Percentiles rank a stretch among this genome's conserved stretches.
Evolutionary conservation across 306 rosid species (phyloP).

Genomic region (Elaeagnus macrophylla): DNA sequence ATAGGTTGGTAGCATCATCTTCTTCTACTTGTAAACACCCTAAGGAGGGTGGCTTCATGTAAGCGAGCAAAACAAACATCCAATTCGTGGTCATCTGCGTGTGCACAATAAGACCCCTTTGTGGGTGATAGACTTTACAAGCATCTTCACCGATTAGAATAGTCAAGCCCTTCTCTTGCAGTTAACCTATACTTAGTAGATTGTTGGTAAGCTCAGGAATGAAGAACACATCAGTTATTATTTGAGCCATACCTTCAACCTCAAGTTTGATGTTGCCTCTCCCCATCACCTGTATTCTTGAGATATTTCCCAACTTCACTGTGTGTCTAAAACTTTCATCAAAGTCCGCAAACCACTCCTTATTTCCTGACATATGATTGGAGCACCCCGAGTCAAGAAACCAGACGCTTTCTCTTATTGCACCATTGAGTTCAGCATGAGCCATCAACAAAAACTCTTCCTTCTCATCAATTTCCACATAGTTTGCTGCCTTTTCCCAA

Average conservation of each 20-base stretch:
- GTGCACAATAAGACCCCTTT: not conserved
- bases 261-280: not conserved
- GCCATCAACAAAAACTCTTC: not conserved
- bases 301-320: not conserved
- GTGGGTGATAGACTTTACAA: not conserved
- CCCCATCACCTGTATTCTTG: not conserved
- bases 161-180: not conserved
- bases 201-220: not conserved
- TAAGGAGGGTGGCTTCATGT: no score
- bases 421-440: no score
- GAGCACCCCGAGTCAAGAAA: not conserved
- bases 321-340: not conserved
- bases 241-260: not conserved
- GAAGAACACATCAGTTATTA: not conserved
- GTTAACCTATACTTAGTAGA: not conserved
- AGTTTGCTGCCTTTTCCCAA: no score
- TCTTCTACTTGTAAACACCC: no score
- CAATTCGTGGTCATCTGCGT: not conserved
- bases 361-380: not conserved
- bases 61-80: not conserved
- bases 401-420: not conserved
- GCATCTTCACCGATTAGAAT: not conserved
- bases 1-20: not conserved
- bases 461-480: no score
- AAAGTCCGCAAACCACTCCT: not conserved